Evolutionary conservation across 2,329 filamentous ascomycete species (phyloP), one percentile per base, ranked within the genome.

Genomic region (Penicillium hesseltinei): DNA sequence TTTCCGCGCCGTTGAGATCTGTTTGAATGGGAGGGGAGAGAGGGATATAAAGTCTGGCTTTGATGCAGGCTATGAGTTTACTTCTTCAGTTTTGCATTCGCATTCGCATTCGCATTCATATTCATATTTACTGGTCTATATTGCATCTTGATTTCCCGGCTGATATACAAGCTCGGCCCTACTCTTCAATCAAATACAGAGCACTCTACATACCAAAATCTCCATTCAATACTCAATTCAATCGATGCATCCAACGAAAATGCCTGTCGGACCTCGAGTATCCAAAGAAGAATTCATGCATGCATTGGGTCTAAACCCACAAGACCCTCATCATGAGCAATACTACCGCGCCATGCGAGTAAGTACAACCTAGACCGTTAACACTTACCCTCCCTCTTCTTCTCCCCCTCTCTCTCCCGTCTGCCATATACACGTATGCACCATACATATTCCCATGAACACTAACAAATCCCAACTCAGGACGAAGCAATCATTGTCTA

Each of bases 241-340:
- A 33, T 42, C 11, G 27, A 35, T 11, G 19, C 36, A 42, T n/a
- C 21, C 27, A 29, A 31, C 35, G 23, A 54, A 19, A 29, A 75
- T 75, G 73, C 61, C 73, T 15, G 75, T 76, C 54, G 76, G 76
- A 27, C 76, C 76, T 43, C 73, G 76, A 50, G 76, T 73, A 39
- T 75, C 76, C 25, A 79, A 79, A 59, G 76, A 78, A 51, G 77
- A 79, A 58, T 79, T 79, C 63, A 78, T 79, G 75, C 71, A 70
- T 23, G 77, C 77, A 23, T 63, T 79, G 44, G 74, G 73, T 36
- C 66, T 79, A 13, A 73, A 72, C 49, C 68, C 75, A 5, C 73
- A 72, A 31, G 71, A 78, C 59, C 71, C 74, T 23, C 73, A 76
- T 55, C 73, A 78, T 66, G 77, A 79, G 57, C 75, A 74, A 57